phyloP scores from a whole-genome alignment of 202 grass and related monocot genomes.

The Digitaria exilis region DNA sequence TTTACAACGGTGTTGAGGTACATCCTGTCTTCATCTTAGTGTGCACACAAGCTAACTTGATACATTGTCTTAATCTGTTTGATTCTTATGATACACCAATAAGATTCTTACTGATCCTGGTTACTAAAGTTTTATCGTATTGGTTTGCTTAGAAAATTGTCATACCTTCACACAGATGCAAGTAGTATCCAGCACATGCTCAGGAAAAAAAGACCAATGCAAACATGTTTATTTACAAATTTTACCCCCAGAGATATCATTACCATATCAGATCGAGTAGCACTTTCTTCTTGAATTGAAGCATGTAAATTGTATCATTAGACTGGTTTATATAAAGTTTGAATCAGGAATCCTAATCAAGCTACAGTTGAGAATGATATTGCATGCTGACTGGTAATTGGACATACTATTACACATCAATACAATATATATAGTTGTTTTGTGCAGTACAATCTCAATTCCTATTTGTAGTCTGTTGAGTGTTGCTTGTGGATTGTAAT shows the following conservation, averaged over 20 bases:
- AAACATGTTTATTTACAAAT: neutral
- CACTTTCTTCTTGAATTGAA: neutral
- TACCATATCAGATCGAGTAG: neutral
- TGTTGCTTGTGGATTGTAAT: neutral
- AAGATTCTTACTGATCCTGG: neutral
- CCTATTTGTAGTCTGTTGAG: neutral
- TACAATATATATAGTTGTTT: neutral
- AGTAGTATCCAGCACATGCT: neutral
- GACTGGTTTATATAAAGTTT: neutral
- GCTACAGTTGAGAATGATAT: neutral
- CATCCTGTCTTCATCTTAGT: slow-evolving; percentile 3
- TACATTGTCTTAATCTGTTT: neutral
- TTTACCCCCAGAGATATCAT: neutral
- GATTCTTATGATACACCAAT: neutral
- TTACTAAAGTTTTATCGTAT: neutral
- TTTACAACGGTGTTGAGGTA: slow-evolving; percentile 97
- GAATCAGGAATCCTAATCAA: neutral
- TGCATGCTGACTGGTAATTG: neutral
- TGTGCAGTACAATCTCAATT: neutral
- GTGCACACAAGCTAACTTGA: neutral
- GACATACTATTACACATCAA: neutral
- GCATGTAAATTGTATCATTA: neutral
- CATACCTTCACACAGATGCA: neutral
- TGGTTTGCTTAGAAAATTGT: neutral
- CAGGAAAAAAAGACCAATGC: neutral